Conservation (phyloP, 1,139 yeast species). For the Magnusiomyces suaveolens region DNA sequence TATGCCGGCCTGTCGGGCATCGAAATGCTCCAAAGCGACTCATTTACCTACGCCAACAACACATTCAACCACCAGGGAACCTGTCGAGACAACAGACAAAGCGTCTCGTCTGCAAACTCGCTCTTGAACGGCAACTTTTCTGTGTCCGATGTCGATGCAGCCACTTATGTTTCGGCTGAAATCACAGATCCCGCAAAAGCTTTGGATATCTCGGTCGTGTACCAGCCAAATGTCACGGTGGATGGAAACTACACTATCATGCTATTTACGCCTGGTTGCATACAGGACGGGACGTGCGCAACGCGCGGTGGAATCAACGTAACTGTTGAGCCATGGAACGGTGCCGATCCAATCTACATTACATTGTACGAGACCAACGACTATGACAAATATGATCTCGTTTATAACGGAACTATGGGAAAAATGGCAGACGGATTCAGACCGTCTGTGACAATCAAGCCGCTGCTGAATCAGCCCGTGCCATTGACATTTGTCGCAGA, state of each 20-base stretch:
- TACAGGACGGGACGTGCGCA: conserved; percentile 55
- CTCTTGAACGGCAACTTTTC: conserved; percentile 18
- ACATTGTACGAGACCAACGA: conserved; percentile 69
- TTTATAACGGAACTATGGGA: conserved; percentile 62
- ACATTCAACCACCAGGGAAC: conserved; percentile 54
- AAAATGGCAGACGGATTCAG: conserved; percentile 36
- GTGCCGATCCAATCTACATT: conserved; percentile 35
- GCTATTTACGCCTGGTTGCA: conserved; percentile 83
- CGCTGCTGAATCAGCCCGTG: conserved; percentile 33
- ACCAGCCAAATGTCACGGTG: conserved; percentile 60
- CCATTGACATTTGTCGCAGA: conserved; percentile 60
- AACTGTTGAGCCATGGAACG: conserved; percentile 37
- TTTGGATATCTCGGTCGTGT: conserved; percentile 41
- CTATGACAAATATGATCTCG: conserved; percentile 66
- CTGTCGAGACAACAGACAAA: conserved; percentile 8
- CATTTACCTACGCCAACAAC: conserved; percentile 64
- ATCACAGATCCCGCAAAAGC: conserved; percentile 31
- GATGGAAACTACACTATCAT: conserved; percentile 68
- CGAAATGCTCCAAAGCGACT: conserved; percentile 55
- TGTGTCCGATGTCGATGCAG: conserved; percentile 19
- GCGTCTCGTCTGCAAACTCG: conserved; percentile 23
- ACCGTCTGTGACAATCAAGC: conserved; percentile 41
- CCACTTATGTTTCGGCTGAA: conserved; percentile 33
- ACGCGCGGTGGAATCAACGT: conserved; percentile 72
- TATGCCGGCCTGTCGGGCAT: conserved; percentile 64